phyloP scores from a whole-genome alignment of 179 eudicot genomes.

The Beta corolliflora region DNA sequence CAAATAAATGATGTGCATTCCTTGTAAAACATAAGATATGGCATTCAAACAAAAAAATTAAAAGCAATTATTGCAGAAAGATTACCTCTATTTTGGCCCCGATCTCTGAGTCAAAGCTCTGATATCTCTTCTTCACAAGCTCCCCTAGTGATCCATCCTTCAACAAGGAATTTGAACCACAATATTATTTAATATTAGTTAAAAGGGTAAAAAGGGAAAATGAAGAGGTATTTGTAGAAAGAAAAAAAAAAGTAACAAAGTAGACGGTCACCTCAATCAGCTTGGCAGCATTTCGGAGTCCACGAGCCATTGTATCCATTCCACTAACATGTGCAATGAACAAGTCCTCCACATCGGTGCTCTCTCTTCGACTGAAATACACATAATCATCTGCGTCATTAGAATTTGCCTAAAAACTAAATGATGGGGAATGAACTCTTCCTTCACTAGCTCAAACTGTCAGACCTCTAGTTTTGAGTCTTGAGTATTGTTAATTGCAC shows the following conservation, averaged over 20 bases:
- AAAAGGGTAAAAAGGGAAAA: background rate
- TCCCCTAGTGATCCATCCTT: conserved; percentile 82
- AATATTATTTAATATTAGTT: background rate
- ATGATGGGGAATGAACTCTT: background rate
- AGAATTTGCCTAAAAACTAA: background rate
- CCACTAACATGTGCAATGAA: conserved; percentile 94
- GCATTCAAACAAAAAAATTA: background rate
- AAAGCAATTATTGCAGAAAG: background rate
- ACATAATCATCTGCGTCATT: conserved; percentile 1
- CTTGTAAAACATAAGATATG: background rate
- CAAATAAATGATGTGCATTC: background rate
- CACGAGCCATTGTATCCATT: conserved; percentile 99
- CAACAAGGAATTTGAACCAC: background rate
- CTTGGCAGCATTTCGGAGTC: conserved; percentile 93
- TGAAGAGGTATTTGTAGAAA: background rate
- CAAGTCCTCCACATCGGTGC: conserved; percentile 97
- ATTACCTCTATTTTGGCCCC: conserved; percentile 81
- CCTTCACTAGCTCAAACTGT: background rate
- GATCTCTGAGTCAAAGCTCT: conserved; percentile 79
- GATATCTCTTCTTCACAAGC: conserved; percentile 86
- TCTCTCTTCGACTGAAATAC: conserved; percentile 81
- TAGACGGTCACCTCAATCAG: conserved; percentile 61
- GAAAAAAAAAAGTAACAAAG: background rate
- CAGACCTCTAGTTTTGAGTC: background rate
- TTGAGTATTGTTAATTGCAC: background rate